Base-by-base conservation (phyloP, 371 early-diverging fungal genomes). In the Mucor velutinosus region DNA sequence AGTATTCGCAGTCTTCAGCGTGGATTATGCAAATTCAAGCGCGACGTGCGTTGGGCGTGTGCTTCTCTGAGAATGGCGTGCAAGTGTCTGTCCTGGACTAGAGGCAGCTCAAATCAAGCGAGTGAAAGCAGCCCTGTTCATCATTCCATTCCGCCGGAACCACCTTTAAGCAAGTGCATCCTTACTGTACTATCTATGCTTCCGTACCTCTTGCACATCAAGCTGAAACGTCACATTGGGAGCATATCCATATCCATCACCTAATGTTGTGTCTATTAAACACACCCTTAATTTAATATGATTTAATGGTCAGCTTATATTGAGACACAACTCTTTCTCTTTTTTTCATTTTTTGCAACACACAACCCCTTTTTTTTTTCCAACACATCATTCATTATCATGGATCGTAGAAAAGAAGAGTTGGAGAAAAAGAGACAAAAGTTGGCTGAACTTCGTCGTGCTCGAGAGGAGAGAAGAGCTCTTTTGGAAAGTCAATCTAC, bases 391-490 rank as follows among this genome's bases (percentile, higher is more conserved):
- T 41, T n/a, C n/a, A 11, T 23, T 37, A 25, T 25, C 51, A 90
- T 91, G 90, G 90, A 92, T 69, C 82, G 87, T 35, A 87, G 92
- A 71, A 88, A 90, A 67, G 90, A 91, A 70, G 97, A 96, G 78
- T 81, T 97, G 55, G 95, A 95, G 72, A 90, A 89, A 76, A 97
- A 97, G 81, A 85, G 94, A 65, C 89, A 90, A 66, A 95, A 94
- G 85, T 82, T 97, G 58, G 95, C 93, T 4, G 95, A 95, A 69
- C 87, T 97, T 65, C 85, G 94, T 67, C 87, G 92, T 37, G 89
- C 90, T 58, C 84, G 95, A 69, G 92, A 93, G 69, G 94, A 95
- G 67, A 89, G 97, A 64, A 84, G 84, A 69, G 81, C 80, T 45
- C 85, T 88, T 11, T 71, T 93, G 33, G 75, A 84, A 60, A 77